phyloP scores from a whole-genome alignment of 116 monocot genomes.

The Phalaenopsis hybrid region DNA sequence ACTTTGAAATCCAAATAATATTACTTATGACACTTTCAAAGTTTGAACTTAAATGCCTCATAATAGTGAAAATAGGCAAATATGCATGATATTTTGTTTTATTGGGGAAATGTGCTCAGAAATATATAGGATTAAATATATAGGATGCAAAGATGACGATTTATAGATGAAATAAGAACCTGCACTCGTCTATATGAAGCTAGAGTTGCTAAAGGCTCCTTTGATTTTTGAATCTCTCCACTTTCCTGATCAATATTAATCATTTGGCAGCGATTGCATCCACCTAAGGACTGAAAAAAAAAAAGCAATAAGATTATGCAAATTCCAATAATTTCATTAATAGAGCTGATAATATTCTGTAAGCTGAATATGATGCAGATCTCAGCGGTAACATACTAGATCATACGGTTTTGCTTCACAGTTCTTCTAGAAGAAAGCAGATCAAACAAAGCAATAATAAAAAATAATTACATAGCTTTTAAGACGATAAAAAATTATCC shows the following conservation, averaged over 20 bases:
- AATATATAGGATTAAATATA: too few species aligned
- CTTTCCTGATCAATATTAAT: slow-evolving; percentile 63
- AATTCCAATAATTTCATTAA: not conserved
- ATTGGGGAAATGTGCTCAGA: too few species aligned
- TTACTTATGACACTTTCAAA: too few species aligned
- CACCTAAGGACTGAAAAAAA: slow-evolving; percentile 66
- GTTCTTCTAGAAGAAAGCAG: not conserved
- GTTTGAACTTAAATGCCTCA: not conserved
- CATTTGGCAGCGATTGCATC: slow-evolving; percentile 94
- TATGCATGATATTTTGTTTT: too few species aligned
- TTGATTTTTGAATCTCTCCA: slow-evolving; percentile 37
- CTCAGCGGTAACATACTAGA: not conserved
- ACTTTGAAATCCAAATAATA: too few species aligned
- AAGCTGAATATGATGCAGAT: not conserved
- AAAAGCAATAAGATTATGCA: not conserved
- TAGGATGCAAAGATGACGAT: not conserved
- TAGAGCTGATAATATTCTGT: not conserved
- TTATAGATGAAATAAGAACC: slow-evolving; percentile 15
- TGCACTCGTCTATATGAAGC: slow-evolving; percentile 76
- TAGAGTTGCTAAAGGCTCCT: slow-evolving; percentile 82
- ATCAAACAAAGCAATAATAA: not conserved
- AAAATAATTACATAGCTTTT: not conserved
- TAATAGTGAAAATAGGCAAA: too few species aligned
- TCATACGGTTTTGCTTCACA: not conserved
- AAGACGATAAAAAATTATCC: not conserved